Percentiles rank a stretch among this genome's conserved stretches.
These are phyloP conservation scores for Calonectria honghensis DNA, from an alignment of 2,329 filamentous ascomycete species.

Conservation along the genomic window DNA sequence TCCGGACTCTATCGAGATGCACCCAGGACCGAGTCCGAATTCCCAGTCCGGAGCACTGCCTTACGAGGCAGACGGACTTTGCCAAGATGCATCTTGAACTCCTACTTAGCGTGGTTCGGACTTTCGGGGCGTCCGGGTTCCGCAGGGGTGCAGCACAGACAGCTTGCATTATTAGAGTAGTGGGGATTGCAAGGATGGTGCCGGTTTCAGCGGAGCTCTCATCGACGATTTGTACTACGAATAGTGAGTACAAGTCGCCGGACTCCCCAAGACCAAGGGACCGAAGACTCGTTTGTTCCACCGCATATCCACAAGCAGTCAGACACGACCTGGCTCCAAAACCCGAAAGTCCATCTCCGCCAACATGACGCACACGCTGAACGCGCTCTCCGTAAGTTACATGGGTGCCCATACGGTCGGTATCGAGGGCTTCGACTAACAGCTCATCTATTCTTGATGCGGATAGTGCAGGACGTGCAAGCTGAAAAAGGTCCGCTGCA, in stretches of 20 bases:
- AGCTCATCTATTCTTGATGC: background rate
- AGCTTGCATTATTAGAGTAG: background rate
- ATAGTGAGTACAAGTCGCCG: slow-evolving; percentile 29
- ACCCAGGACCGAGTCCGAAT: slow-evolving; percentile 19
- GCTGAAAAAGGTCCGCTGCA: slow-evolving; percentile 52
- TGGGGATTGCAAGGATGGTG: slow-evolving; percentile 6
- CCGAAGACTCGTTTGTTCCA: slow-evolving; percentile 22
- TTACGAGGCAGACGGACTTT: slow-evolving; percentile 25
- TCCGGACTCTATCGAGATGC: background rate
- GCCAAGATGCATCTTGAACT: slow-evolving; percentile 6
- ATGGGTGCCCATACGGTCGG: slow-evolving; percentile 4
- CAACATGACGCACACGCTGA: slow-evolving; percentile 25
- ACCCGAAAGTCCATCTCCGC: slow-evolving; percentile 26
- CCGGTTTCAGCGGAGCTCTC: background rate
- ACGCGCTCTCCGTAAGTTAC: slow-evolving; percentile 32
- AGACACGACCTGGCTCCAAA: background rate
- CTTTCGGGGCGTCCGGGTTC: slow-evolving; percentile 28
- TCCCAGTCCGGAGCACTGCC: slow-evolving; percentile 21
- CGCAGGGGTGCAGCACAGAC: slow-evolving; percentile 27
- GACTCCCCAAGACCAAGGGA: slow-evolving; percentile 24
- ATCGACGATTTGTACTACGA: background rate
- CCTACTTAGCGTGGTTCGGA: background rate
- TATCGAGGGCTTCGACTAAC: slow-evolving; percentile 18
- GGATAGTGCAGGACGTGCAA: slow-evolving; percentile 31
- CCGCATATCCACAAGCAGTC: slow-evolving; percentile 16